Conservation (phyloP, 768 basidiomycete genomes). For the Lactifluus hygrophoroides region DNA sequence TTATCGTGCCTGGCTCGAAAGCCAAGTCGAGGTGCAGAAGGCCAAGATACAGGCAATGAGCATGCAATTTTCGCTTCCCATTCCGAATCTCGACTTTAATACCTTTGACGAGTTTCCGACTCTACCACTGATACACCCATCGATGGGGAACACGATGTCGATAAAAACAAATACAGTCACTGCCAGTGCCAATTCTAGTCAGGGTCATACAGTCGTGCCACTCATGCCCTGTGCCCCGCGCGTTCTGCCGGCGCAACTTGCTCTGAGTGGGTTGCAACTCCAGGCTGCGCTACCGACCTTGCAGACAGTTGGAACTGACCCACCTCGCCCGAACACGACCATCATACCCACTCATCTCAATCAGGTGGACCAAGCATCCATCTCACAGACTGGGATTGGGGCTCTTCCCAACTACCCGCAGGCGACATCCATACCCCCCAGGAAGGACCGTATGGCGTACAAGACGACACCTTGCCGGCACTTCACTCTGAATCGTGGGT, state of each 20-base stretch:
- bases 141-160: not conserved
- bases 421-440: not conserved
- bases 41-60: constrained; percentile 7
- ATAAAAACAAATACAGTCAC: not conserved
- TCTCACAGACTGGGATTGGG: not conserved
- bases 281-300: not conserved
- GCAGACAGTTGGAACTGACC: not conserved
- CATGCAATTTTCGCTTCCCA: not conserved
- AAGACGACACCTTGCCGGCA: constrained; percentile 11
- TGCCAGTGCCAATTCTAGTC: not conserved
- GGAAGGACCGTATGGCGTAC: constrained; percentile 2
- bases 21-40: not conserved
- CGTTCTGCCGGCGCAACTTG: not conserved
- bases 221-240: not conserved
- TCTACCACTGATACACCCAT: not conserved
- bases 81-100: constrained; percentile 5
- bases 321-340: not conserved
- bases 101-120: not conserved
- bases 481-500: constrained; percentile 5
- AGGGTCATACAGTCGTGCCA: not conserved
- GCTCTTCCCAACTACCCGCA: not conserved
- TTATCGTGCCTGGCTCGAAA: constrained; percentile 1
- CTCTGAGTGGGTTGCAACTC: not conserved
- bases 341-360: not conserved
- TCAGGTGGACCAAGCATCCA: not conserved